A percentile compares a stretch with the other conserved stretches of the same genome.
These are phyloP conservation scores for Colletotrichum sublineola DNA, from an alignment of 2,329 filamentous ascomycete species.

Conservation along the genomic window DNA sequence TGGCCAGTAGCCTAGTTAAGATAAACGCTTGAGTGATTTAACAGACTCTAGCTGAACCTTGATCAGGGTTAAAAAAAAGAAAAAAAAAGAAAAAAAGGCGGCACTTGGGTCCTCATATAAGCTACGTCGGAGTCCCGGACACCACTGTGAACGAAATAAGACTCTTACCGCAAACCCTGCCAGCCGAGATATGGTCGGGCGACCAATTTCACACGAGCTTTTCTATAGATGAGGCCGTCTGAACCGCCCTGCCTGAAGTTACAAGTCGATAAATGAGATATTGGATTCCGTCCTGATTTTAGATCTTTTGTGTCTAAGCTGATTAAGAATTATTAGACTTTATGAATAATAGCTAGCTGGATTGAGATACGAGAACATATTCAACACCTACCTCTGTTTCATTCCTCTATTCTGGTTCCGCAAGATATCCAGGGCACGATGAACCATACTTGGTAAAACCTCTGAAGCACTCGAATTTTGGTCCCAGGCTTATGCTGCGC, in stretches of 20 bases:
- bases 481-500: conserved; percentile 1
- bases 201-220: conserved; percentile 13
- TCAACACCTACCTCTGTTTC: background rate
- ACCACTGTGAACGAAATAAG: background rate
- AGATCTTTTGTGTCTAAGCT: background rate
- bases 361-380: no score
- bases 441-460: background rate
- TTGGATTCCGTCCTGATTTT: background rate
- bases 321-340: conserved; percentile 5
- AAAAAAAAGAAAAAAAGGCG: background rate
- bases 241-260: conserved; percentile 11
- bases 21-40: background rate
- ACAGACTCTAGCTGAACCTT: background rate
- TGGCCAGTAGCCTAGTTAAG: background rate
- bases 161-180: background rate
- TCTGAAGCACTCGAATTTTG: conserved; percentile 2
- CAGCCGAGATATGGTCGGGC: conserved; percentile 15
- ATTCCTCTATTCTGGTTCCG: background rate
- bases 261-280: conserved; percentile 10
- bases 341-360: background rate
- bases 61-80: background rate
- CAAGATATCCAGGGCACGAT: background rate
- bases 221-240: conserved; percentile 14
- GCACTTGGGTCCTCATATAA: background rate
- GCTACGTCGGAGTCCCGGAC: conserved; percentile 1